Base-by-base conservation (phyloP, 2,329 filamentous ascomycete genomes). In the Rhexocercosporidium sp. region DNA sequence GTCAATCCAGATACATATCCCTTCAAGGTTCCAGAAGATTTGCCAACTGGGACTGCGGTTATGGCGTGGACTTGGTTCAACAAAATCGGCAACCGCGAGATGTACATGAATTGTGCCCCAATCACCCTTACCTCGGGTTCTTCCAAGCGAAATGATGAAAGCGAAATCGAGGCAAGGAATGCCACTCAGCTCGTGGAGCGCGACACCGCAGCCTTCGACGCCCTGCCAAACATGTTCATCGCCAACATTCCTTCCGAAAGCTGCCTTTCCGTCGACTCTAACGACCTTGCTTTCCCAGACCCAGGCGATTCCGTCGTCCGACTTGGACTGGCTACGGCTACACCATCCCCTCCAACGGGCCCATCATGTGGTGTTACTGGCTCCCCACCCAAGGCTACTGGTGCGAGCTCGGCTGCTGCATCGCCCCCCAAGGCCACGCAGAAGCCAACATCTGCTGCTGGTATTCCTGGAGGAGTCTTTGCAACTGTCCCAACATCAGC, bases 41-140 rank as follows among this genome's bases (percentile, higher is more conserved):
- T 97, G 56, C 87, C 90, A 9, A 82, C 89, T 1, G 96, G 95
- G 3, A 86, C 94, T 47, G 94, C 92, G 29, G 92, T 90, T 0
- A 83, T 98, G 5, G 93, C 93, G 0, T 98, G 94, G 94, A 93
- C 93, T 0, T 98, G 96, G 96, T 88, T 97, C 80, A 98, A 98
- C 83, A 91, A 91, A 67, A 76, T 97, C 11, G 96, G 96, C 2
- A 97, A 97, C 82, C 90, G 94, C 0, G 96, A 98, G 78, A 93
- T 97, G 85, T 97, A 98, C 85, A 97, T 97, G 94, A 96, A 97
- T 85, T 99, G 95, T 74, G 93, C 91, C 0, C 88, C 92, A 0
- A 79, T 97, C 57, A 85, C 83, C 0, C 84, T 98, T 27, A 87
- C 86, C 0, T 81, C 79, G 3, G 80, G 81, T 25, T 79, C 81